Evolutionary conservation across 805 yeast genomes (phyloP).

Genomic region (Nakazawaea populi): DNA sequence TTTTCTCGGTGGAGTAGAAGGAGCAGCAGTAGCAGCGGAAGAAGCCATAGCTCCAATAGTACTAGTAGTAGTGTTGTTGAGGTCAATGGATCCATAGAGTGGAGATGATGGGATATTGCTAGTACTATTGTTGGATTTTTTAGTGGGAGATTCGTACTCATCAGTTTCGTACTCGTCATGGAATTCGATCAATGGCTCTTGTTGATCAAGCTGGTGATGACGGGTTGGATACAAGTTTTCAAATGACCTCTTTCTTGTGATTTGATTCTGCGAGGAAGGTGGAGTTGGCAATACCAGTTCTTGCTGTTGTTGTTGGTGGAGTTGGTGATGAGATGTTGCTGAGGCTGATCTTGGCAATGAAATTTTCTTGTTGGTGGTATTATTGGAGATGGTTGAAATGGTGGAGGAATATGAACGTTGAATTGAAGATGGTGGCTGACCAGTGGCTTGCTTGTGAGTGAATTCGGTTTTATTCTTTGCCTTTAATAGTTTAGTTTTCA

Average conservation of each 20-base stretch:
- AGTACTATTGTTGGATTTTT: constrained; percentile 9
- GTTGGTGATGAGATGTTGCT: neutral
- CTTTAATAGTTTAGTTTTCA: constrained; percentile 33
- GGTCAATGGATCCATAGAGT: constrained; percentile 2
- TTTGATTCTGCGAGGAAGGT: constrained; percentile 1
- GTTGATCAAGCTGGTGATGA: neutral
- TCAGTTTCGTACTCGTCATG: constrained; percentile 12
- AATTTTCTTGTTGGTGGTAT: neutral
- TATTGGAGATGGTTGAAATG: neutral
- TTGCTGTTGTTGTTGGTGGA: neutral
- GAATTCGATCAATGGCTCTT: neutral
- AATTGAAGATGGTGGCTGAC: neutral
- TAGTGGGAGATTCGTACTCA: constrained; percentile 14
- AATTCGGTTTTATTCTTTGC: constrained; percentile 28
- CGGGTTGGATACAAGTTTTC: neutral
- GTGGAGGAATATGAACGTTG: no score
- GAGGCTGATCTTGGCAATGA: neutral
- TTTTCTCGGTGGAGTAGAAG: constrained; percentile 20
- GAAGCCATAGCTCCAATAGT: neutral
- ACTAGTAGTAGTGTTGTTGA: neutral
- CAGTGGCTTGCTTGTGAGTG: neutral
- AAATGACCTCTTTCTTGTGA: constrained; percentile 5
- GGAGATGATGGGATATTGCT: constrained; percentile 13
- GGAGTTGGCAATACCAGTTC: constrained; percentile 7
- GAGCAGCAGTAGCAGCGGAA: neutral